Evolutionary conservation across 257 asterid species (phyloP).

Genomic region (Petunia secreta): DNA sequence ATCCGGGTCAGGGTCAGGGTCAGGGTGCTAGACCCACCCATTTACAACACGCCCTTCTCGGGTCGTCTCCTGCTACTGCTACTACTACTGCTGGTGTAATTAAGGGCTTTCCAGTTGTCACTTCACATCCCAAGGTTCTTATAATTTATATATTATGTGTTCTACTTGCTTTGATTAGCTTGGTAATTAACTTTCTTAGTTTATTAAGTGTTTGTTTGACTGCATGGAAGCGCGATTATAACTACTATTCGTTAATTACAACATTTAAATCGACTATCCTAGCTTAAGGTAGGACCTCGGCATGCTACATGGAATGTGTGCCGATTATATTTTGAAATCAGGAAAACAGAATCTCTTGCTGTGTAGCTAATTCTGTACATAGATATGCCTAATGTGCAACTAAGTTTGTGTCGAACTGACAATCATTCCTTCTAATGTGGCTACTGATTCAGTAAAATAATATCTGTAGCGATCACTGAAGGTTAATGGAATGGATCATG

Average conservation of each 20-base stretch:
- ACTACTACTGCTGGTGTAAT: slow-evolving; percentile 46
- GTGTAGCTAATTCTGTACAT: too few relatives aligned
- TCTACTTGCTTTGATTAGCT: neutral
- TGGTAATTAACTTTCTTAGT: neutral
- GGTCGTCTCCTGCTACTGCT: slow-evolving; percentile 41
- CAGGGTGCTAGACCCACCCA: slow-evolving; percentile 49
- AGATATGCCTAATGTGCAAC: neutral
- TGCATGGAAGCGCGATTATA: neutral
- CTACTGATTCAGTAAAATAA: neutral
- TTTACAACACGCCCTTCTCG: slow-evolving; percentile 46
- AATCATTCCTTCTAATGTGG: neutral
- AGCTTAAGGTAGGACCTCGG: neutral
- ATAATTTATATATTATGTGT: neutral
- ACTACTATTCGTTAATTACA: neutral
- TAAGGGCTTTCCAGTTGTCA: slow-evolving; percentile 51
- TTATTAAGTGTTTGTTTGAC: too few relatives aligned
- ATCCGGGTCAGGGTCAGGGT: slow-evolving; percentile 50
- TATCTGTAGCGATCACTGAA: neutral
- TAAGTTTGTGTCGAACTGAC: neutral
- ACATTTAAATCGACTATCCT: neutral
- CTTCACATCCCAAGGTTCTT: slow-evolving; percentile 57
- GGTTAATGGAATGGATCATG: neutral
- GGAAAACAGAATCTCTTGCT: neutral
- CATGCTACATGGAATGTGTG: neutral
- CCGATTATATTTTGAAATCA: neutral